phyloP scores from a whole-genome alignment of 805 yeast species.

The Debaryomyces prosopidis region DNA sequence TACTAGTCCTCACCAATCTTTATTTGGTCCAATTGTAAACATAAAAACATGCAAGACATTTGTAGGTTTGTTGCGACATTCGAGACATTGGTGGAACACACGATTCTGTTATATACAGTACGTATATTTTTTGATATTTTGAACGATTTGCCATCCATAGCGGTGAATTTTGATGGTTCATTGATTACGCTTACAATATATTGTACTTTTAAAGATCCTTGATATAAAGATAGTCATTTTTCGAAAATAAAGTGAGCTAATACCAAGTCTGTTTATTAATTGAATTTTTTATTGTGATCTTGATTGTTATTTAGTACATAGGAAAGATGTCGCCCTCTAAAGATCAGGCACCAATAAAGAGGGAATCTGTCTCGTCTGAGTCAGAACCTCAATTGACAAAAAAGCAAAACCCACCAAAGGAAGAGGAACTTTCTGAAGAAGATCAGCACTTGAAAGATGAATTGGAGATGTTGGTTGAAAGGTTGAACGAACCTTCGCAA shows the following conservation, averaged over 20 bases:
- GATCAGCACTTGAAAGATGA: constrained; percentile 86
- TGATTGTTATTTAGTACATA: background rate
- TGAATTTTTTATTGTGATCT: background rate
- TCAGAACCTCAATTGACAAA: constrained; percentile 14
- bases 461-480: constrained; percentile 82
- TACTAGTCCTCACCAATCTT: too few species aligned
- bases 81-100: background rate
- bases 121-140: background rate
- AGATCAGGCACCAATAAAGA: constrained; percentile 17
- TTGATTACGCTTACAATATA: background rate
- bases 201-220: background rate
- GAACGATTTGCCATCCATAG: background rate
- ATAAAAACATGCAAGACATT: background rate
- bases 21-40: background rate
- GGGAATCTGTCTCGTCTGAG: constrained; percentile 11
- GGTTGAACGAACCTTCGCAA: constrained; percentile 57
- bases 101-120: background rate
- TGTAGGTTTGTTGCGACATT: background rate
- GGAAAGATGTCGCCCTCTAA: constrained; percentile 36
- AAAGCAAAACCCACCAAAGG: constrained; percentile 34
- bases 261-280: background rate
- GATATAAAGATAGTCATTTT: background rate
- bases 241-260: background rate
- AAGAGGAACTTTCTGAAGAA: constrained; percentile 90
- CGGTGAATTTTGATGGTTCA: background rate